Percentiles rank a stretch among this genome's conserved stretches.
Evolutionary conservation across 179 eudicot species (phyloP).

Genomic region (Corrigiola litoralis): DNA sequence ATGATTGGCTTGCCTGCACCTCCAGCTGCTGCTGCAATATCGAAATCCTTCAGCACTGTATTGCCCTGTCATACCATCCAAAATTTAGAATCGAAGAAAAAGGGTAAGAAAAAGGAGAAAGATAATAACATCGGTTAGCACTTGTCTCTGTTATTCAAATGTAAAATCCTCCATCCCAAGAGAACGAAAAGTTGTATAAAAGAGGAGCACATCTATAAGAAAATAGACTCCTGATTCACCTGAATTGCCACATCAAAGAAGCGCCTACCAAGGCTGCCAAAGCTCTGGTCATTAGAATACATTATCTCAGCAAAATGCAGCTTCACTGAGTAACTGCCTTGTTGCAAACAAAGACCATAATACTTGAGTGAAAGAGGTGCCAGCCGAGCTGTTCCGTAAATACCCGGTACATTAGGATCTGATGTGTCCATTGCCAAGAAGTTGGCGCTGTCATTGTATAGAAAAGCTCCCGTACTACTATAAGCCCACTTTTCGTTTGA

Average conservation of each 20-base stretch:
- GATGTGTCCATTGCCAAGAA: conserved; percentile 34
- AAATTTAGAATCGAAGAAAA: no score
- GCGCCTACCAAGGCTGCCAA: conserved; percentile 61
- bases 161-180: no score
- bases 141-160: no score
- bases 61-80: conserved; percentile 43
- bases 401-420: conserved; percentile 33
- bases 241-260: conserved; percentile 76
- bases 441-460: conserved; percentile 21
- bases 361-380: conserved; percentile 73
- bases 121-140: not conserved
- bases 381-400: conserved; percentile 67
- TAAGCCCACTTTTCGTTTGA: conserved; percentile 63
- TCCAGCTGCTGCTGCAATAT: conserved; percentile 57
- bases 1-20: conserved; percentile 46
- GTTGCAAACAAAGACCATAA: conserved; percentile 65
- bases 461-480: conserved; percentile 67
- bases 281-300: conserved; percentile 45
- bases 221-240: conserved; percentile 32
- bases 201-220: not conserved
- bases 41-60: conserved; percentile 46
- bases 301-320: conserved; percentile 88
- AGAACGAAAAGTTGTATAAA: not conserved
- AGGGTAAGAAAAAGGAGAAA: not conserved
- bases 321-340: conserved; percentile 68